phyloP scores from a whole-genome alignment of 768 basidiomycete genomes.

The Auriscalpium microsporum region DNA sequence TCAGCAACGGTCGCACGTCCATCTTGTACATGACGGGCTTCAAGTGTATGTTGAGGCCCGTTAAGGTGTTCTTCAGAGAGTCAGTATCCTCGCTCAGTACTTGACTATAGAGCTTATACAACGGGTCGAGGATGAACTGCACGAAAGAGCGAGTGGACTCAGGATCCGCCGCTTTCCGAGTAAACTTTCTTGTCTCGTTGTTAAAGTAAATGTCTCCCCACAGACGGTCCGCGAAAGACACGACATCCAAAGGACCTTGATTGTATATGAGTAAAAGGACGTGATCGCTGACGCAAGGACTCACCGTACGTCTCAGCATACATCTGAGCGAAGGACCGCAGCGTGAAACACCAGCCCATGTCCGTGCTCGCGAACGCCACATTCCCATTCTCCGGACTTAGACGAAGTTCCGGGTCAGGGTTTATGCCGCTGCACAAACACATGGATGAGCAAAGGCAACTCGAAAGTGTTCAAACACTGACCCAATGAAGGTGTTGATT shows the following conservation, averaged over 20 bases:
- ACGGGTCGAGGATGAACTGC: conserved; percentile 90
- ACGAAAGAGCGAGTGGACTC: conserved; percentile 83
- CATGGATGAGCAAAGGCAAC: not conserved
- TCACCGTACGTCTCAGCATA: conserved; percentile 89
- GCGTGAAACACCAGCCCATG: conserved; percentile 97
- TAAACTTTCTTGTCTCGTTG: conserved; percentile 77
- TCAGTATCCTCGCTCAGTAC: conserved; percentile 93
- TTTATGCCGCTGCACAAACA: conserved; percentile 59
- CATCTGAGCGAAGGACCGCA: conserved; percentile 91
- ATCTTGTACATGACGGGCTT: conserved; percentile 97
- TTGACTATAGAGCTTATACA: conserved; percentile 95
- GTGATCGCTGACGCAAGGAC: conserved; percentile 8
- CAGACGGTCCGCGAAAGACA: conserved; percentile 78
- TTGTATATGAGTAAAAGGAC: not conserved
- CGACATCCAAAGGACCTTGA: conserved; percentile 70
- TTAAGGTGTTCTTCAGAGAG: conserved; percentile 72
- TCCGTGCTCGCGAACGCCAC: conserved; percentile 96
- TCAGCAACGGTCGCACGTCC: conserved; percentile 92
- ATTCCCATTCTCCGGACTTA: conserved; percentile 94
- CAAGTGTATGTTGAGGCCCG: conserved; percentile 68
- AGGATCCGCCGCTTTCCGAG: conserved; percentile 72
- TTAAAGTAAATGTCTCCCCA: conserved; percentile 99
- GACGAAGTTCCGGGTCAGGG: conserved; percentile 76
- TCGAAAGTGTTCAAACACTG: conserved; percentile 12
- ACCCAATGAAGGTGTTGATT: conserved; percentile 95